Percentiles rank a stretch among this genome's conserved stretches.
Evolutionary conservation across 768 basidiomycete species (phyloP).

Genomic region (Hydnomerulius pinastri): DNA sequence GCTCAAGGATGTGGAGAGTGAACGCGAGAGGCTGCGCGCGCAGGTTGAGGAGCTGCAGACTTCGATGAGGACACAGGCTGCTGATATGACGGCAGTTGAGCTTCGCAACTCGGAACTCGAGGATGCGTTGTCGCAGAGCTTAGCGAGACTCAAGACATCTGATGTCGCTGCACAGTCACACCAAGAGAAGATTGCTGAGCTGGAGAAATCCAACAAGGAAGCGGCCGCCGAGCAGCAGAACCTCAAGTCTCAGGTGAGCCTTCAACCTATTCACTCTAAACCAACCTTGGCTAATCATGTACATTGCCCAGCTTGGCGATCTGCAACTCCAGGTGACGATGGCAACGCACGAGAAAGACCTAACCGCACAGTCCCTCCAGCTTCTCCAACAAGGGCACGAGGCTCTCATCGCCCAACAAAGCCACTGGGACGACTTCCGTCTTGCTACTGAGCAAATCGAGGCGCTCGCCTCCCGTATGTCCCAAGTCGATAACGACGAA

Average conservation of each 20-base stretch:
- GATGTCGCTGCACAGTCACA: slow-evolving; percentile 64
- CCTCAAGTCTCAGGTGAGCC: slow-evolving; percentile 60
- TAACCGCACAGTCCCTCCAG: slow-evolving; percentile 49
- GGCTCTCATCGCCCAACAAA: slow-evolving; percentile 58
- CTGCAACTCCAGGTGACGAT: slow-evolving; percentile 61
- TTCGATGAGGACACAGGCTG: slow-evolving; percentile 40
- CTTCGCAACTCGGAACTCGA: slow-evolving; percentile 62
- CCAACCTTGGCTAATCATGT: not conserved
- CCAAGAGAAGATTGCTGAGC: slow-evolving; percentile 57
- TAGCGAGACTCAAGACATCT: slow-evolving; percentile 70
- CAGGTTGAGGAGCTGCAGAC: slow-evolving; percentile 59
- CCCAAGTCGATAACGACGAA: slow-evolving; percentile 70
- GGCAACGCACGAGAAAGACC: slow-evolving; percentile 64
- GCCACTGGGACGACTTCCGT: slow-evolving; percentile 78
- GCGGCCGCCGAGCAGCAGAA: slow-evolving; percentile 54
- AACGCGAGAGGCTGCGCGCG: slow-evolving; percentile 60
- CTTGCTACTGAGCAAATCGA: slow-evolving; percentile 75
- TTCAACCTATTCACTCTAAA: not conserved
- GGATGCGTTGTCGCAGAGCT: slow-evolving; percentile 70
- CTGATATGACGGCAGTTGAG: slow-evolving; percentile 50
- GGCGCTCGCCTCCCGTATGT: slow-evolving; percentile 57
- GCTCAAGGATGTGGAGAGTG: slow-evolving; percentile 56
- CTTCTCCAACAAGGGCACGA: slow-evolving; percentile 63
- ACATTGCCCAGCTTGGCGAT: slow-evolving; percentile 52
- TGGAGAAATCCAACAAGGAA: slow-evolving; percentile 65